Evolutionary conservation across 805 yeast species (phyloP).

Genomic region (Yarrowia sp.): DNA sequence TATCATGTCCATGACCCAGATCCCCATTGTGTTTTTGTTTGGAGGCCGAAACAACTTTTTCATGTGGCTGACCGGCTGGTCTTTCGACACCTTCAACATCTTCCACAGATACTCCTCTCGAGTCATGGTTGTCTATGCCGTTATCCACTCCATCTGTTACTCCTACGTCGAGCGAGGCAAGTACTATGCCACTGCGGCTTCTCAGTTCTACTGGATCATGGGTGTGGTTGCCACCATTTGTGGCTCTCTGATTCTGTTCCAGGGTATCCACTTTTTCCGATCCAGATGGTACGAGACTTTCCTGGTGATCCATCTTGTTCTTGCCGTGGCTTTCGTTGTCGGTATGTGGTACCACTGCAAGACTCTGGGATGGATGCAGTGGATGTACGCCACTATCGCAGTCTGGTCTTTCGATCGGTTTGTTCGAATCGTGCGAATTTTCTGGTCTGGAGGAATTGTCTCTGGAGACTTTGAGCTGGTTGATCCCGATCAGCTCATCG

Average conservation of each 20-base stretch:
- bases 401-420: conserved; percentile 72
- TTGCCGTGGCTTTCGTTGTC: conserved; percentile 53
- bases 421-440: conserved; percentile 53
- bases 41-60: conserved; percentile 73
- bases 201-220: conserved; percentile 21
- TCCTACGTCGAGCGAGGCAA: neutral
- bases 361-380: conserved; percentile 45
- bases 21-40: conserved; percentile 41
- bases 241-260: conserved; percentile 47
- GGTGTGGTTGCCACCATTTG: conserved; percentile 47
- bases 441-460: conserved; percentile 52
- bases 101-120: conserved; percentile 49
- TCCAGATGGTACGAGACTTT: conserved; percentile 58
- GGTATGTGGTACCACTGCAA: conserved; percentile 59
- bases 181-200: neutral
- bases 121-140: conserved; percentile 30
- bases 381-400: conserved; percentile 53
- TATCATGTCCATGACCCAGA: conserved; percentile 33
- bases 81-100: conserved; percentile 57
- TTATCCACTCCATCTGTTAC: conserved; percentile 33
- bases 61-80: conserved; percentile 58
- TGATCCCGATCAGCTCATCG: conserved; percentile 3
- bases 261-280: conserved; percentile 53
- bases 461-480: conserved; percentile 10
- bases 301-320: conserved; percentile 52